phyloP scores from a whole-genome alignment of 2,329 filamentous ascomycete genomes.

The Sarocladium oryzae region DNA sequence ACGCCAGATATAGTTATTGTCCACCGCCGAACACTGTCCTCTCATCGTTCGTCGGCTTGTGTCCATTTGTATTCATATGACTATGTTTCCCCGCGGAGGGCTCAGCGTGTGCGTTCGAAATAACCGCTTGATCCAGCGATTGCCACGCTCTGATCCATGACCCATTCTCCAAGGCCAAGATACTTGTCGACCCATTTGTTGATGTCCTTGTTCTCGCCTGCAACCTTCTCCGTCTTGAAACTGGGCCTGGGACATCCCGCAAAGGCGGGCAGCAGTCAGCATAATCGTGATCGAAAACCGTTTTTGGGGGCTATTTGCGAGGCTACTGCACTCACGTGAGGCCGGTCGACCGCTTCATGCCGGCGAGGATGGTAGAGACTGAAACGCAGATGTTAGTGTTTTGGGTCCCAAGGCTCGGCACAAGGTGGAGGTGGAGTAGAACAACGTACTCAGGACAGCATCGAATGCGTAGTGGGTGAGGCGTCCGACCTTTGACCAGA shows the following conservation, averaged over 20 bases:
- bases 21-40: neutral
- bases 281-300: no score
- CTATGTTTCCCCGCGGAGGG: neutral
- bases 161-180: conserved; percentile 90
- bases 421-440: neutral
- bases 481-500: conserved; percentile 78
- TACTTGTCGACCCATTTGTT: conserved; percentile 90
- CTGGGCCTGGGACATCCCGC: conserved; percentile 39
- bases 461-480: conserved; percentile 94
- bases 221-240: conserved; percentile 79
- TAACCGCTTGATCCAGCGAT: conserved; percentile 81
- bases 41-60: neutral
- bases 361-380: conserved; percentile 95
- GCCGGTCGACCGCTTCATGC: conserved; percentile 94
- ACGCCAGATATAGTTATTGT: neutral
- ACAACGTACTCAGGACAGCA: conserved; percentile 73
- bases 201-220: conserved; percentile 72
- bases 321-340: conserved; percentile 98
- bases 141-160: conserved; percentile 95
- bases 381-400: conserved; percentile 6
- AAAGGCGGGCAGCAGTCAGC: conserved; percentile 1
- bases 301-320: no score
- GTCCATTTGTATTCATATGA: neutral
- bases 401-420: no score
- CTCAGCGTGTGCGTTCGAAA: conserved; percentile 81